A percentile compares a stretch with the other conserved stretches of the same genome.
Evolutionary conservation across 371 early-diverging fungal species (phyloP).

Genomic region (Mucor indicus): DNA sequence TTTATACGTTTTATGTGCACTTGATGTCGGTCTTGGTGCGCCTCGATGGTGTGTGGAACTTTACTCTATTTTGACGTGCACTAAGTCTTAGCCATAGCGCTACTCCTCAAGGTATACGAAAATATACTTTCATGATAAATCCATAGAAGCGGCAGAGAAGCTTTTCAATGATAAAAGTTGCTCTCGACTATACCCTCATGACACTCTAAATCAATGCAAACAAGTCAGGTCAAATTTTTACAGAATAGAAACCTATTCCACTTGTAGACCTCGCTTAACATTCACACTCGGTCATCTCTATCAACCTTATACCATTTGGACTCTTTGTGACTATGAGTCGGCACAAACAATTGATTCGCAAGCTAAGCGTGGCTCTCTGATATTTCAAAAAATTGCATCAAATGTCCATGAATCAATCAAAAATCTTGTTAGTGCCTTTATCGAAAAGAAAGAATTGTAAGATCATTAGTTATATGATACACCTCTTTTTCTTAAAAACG

Average conservation of each 20-base stretch:
- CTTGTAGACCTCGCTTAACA: conserved; percentile 3
- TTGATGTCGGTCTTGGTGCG: too few species aligned
- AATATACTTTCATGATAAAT: conserved; percentile 10
- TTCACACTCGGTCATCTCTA: conserved; percentile 10
- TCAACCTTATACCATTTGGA: conserved; percentile 12
- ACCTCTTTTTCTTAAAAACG: not conserved
- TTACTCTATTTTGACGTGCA: too few species aligned
- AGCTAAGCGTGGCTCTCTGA: conserved; percentile 3
- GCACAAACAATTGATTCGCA: conserved; percentile 7
- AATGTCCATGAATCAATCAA: not conserved
- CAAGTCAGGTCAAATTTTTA: conserved; percentile 9
- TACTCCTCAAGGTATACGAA: conserved; percentile 5
- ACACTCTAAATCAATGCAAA: conserved; percentile 3
- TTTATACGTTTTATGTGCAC: too few species aligned
- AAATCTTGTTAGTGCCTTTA: not conserved
- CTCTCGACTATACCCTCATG: conserved; percentile 4
- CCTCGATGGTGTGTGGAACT: too few species aligned
- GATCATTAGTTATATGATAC: not conserved
- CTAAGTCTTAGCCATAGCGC: too few species aligned
- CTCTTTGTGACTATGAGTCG: not conserved
- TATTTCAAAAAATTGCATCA: not conserved
- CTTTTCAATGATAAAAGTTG: conserved; percentile 4
- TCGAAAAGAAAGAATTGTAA: conserved; percentile 4
- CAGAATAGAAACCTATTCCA: conserved; percentile 9
- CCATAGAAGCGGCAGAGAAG: not conserved